phyloP scores from a whole-genome alignment of 768 basidiomycete genomes.

The Naematelia encephala region DNA sequence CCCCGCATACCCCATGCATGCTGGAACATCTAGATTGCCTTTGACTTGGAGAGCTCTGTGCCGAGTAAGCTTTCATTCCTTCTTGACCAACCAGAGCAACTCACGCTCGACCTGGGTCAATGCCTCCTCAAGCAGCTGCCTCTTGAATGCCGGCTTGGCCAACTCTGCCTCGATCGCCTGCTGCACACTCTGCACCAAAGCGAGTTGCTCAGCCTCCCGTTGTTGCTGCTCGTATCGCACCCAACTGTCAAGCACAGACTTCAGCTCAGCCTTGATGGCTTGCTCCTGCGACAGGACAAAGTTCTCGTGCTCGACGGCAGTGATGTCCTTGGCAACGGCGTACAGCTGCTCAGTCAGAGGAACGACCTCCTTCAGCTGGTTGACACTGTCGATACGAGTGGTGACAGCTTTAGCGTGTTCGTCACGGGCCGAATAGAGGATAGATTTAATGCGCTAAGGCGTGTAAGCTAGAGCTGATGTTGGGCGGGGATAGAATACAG shows the following conservation, averaged over 20 bases:
- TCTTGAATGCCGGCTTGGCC: conserved; percentile 76
- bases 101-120: conserved; percentile 88
- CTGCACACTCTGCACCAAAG: conserved; percentile 73
- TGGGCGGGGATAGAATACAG: too few species aligned
- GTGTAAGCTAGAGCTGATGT: background rate
- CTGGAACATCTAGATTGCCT: conserved; percentile 66
- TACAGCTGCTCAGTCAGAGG: conserved; percentile 86
- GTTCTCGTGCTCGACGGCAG: conserved; percentile 78
- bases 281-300: conserved; percentile 89
- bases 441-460: conserved; percentile 65
- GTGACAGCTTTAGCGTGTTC: conserved; percentile 92
- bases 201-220: conserved; percentile 93
- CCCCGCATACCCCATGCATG: too few species aligned
- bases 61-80: conserved; percentile 6
- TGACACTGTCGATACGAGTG: conserved; percentile 85
- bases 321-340: conserved; percentile 92
- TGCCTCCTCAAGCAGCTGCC: conserved; percentile 78
- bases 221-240: conserved; percentile 94
- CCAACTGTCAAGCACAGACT: conserved; percentile 94
- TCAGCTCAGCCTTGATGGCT: conserved; percentile 80
- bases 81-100: conserved; percentile 51
- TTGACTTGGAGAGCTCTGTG: conserved; percentile 83
- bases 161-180: conserved; percentile 44
- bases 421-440: conserved; percentile 74
- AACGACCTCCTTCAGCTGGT: conserved; percentile 93